Base-by-base conservation (phyloP, 2,329 filamentous ascomycete species). In the Ceratocystis cubensis region DNA sequence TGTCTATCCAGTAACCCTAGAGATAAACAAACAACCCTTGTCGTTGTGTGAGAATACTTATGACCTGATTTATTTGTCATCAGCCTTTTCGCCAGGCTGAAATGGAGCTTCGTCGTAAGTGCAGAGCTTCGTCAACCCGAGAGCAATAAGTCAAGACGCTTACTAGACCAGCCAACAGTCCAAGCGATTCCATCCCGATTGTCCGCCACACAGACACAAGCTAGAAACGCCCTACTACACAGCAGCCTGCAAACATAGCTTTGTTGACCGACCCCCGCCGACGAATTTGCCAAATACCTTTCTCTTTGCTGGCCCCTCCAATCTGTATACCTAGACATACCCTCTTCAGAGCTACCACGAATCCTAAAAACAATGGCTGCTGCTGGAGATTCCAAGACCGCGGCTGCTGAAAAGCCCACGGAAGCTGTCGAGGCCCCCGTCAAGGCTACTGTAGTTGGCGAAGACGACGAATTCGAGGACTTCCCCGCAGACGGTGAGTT, bases 401-500 rank as follows among this genome's bases (percentile, higher is more conserved):
- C 69, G 59, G 66, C 65, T 50, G 61, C 64, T 53, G 66, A 67
- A 57, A 59, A 63, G 61, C 61, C 61, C 7, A 20, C 44, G 17
- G 44, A 45, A 15, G 8, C 44, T 79, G 73, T 67, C 71, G 50
- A 75, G 76, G 73, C 72, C 80, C 76, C 61, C 61, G 61, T 33
- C 44, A 45, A 63, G 33, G 46, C 44, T 13, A 50, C 37, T 13
- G 61, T 56, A 7, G 82, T 97, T 33, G 94, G 96, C 76, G 94
- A 99, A 76, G 94, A 99, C 74, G 94, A 99, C 76, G 94, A 99
- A 79, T 99, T 99, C 73, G 94, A 99, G 75, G 94, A 99, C 76
- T 99, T 99, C 74, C 94, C 94, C 30, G 89, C 96, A 66, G 93
- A 99, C 78, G 91, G 94, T 96, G 78, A 53, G 79, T 73, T 15